These are phyloP conservation scores for Hemileccinum impolitum DNA, from an alignment of 768 basidiomycete species.

Conservation along the genomic window DNA sequence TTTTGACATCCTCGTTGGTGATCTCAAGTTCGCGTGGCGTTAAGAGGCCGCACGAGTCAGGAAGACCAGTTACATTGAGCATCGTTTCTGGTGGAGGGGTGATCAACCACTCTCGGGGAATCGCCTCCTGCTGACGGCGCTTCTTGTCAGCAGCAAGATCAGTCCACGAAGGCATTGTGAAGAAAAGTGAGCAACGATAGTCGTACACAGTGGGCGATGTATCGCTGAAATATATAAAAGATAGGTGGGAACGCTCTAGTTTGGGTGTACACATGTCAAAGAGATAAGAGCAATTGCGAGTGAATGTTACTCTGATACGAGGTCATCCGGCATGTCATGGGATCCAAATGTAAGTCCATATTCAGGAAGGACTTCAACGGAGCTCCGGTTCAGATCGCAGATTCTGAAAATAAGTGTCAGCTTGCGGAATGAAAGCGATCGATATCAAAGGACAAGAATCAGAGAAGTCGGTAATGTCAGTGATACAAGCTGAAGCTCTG, in stretches of 20 bases:
- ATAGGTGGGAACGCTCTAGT: conserved; percentile 2
- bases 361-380: background rate
- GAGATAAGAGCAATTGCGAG: conserved; percentile 5
- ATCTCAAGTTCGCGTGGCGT: conserved; percentile 55
- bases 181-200: background rate
- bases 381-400: background rate
- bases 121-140: conserved; percentile 46
- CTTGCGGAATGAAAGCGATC: background rate
- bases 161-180: conserved; percentile 41
- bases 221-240: conserved; percentile 6
- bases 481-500: conserved; percentile 44
- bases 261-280: background rate
- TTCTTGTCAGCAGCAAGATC: conserved; percentile 54
- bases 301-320: too few relatives aligned
- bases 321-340: too few relatives aligned
- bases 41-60: conserved; percentile 56
- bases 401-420: conserved; percentile 22
- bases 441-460: conserved; percentile 26
- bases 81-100: conserved; percentile 42
- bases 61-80: conserved; percentile 53
- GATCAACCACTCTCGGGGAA: conserved; percentile 66
- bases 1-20: conserved; percentile 44
- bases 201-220: background rate
- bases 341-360: background rate
- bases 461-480: conserved; percentile 77